phyloP scores from a whole-genome alignment of 441 rosid species.

The Erysimum cheiri region DNA sequence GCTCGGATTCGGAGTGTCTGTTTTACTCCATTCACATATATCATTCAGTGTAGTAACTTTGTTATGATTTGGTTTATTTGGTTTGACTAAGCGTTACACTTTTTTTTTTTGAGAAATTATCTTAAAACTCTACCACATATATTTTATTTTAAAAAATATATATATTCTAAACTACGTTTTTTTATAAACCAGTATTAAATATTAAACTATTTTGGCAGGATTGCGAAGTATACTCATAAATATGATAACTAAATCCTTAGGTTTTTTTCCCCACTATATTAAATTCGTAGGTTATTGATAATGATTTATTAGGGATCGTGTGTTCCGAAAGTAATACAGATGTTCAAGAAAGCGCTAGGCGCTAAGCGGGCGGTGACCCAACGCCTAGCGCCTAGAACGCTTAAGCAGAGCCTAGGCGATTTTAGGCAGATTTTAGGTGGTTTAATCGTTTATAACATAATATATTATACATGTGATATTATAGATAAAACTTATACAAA shows the following conservation, averaged over 20 bases:
- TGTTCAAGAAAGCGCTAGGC: no score
- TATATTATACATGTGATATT: no score
- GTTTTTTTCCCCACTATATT: not conserved
- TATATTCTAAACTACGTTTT: not conserved
- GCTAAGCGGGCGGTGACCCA: no score
- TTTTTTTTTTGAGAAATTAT: not conserved
- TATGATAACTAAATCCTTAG: not conserved
- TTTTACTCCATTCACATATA: no score
- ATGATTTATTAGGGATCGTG: not conserved
- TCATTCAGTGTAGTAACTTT: not conserved
- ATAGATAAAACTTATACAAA: no score
- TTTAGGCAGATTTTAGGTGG: no score
- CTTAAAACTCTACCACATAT: not conserved
- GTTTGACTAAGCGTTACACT: not conserved
- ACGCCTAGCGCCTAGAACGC: no score
- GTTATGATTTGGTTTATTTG: no score
- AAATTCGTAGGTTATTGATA: not conserved
- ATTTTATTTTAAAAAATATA: not conserved
- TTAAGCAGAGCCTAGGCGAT: no score
- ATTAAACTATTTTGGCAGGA: not conserved
- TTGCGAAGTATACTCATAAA: not conserved
- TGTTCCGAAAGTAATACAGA: not conserved
- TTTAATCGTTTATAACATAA: no score
- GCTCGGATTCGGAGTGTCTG: not conserved
- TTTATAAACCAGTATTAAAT: no score